These are phyloP conservation scores for Podospora tetraspora DNA, from an alignment of 495 filamentous ascomycete genomes.

Conservation along the genomic window DNA sequence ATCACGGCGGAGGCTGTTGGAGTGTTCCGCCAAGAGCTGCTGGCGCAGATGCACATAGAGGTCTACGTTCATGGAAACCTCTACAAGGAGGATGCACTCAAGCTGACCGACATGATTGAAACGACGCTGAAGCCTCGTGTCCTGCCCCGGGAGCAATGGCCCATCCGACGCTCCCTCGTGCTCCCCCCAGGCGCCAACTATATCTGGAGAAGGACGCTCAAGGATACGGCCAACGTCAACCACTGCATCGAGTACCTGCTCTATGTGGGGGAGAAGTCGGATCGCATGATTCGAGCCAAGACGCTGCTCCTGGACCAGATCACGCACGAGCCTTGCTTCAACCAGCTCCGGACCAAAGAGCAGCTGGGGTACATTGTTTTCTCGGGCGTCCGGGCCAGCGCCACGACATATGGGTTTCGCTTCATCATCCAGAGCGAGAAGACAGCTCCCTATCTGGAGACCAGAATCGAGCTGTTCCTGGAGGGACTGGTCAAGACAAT, in stretches of 20 bases:
- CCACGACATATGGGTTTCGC: conserved; percentile 75
- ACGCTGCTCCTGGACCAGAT: conserved; percentile 83
- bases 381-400: conserved; percentile 62
- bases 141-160: conserved; percentile 75
- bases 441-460: conserved; percentile 74
- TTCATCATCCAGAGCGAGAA: conserved; percentile 94
- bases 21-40: conserved; percentile 71
- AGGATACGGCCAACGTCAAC: conserved; percentile 91
- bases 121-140: conserved; percentile 68
- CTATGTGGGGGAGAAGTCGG: conserved; percentile 67
- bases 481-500: conserved; percentile 57
- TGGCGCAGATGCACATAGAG: conserved; percentile 84
- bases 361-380: conserved; percentile 97
- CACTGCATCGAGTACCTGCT: conserved; percentile 92
- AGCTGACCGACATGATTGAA: conserved; percentile 77
- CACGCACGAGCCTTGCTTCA: conserved; percentile 87
- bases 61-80: conserved; percentile 87
- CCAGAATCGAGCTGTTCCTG: conserved; percentile 81
- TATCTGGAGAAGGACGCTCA: conserved; percentile 70
- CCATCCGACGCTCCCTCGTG: conserved; percentile 67
- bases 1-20: conserved; percentile 70
- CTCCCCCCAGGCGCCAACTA: conserved; percentile 77
- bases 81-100: conserved; percentile 90
- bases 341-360: conserved; percentile 92
- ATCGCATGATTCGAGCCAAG: conserved; percentile 65